A percentile compares a stretch with the other conserved stretches of the same genome.
These are phyloP conservation scores for Myxozyma sirexii DNA, from an alignment of 805 yeast genomes.

Conservation along the genomic window DNA sequence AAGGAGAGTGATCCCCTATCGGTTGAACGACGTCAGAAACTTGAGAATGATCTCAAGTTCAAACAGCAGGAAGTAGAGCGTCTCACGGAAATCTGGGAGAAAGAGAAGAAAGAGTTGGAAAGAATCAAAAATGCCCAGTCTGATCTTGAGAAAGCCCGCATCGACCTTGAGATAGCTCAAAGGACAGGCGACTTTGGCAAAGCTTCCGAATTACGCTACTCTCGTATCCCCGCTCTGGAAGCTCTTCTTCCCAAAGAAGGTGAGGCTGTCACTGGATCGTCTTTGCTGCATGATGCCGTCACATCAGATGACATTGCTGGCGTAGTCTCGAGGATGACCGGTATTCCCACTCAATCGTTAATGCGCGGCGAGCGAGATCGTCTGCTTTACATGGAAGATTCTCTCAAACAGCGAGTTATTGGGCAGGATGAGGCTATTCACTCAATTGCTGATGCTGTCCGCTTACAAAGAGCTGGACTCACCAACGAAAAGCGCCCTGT, in stretches of 20 bases:
- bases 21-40: conserved; percentile 69
- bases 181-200: conserved; percentile 82
- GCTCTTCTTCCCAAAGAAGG: conserved; percentile 55
- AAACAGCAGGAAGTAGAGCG: conserved; percentile 69
- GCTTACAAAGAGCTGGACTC: conserved; percentile 94
- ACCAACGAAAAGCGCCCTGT: conserved; percentile 94
- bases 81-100: conserved; percentile 83
- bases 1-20: conserved; percentile 90
- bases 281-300: conserved; percentile 83
- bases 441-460: conserved; percentile 89
- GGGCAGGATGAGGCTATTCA: conserved; percentile 96
- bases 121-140: conserved; percentile 76
- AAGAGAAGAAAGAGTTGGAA: conserved; percentile 76
- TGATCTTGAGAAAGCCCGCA: conserved; percentile 79
- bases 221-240: conserved; percentile 81
- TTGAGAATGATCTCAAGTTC: conserved; percentile 65
- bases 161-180: conserved; percentile 79
- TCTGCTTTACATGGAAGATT: conserved; percentile 80
- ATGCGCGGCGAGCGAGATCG: conserved; percentile 95
- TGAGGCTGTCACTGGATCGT: conserved; percentile 40
- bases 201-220: conserved; percentile 88
- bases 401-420: conserved; percentile 74
- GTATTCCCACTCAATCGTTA: conserved; percentile 87
- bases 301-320: conserved; percentile 91
- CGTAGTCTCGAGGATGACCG: conserved; percentile 92